These are phyloP conservation scores for Cadophora malorum DNA, from an alignment of 2,329 filamentous ascomycete species.

Conservation along the genomic window DNA sequence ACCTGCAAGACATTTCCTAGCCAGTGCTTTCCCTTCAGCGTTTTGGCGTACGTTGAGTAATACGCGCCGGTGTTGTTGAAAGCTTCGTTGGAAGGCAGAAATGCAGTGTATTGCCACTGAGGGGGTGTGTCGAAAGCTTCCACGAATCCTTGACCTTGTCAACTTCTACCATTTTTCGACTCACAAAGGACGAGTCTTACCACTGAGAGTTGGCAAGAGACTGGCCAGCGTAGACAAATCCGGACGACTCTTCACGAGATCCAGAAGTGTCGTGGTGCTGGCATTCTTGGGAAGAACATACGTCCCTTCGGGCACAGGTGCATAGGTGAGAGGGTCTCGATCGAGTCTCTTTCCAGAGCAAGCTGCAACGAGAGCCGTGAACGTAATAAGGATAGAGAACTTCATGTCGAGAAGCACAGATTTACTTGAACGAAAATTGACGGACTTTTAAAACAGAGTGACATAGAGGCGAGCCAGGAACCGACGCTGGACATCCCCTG, in stretches of 20 bases:
- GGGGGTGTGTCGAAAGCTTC: neutral
- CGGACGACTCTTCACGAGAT: neutral
- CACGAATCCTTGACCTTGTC: neutral
- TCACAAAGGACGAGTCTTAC: neutral
- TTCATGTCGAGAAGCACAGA: neutral
- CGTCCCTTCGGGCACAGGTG: neutral
- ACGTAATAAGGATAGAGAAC: neutral
- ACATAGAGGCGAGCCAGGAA: neutral
- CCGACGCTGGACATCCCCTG: neutral
- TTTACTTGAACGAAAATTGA: neutral
- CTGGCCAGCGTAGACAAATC: neutral
- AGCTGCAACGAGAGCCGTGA: neutral
- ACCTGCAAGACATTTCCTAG: constrained; percentile 38
- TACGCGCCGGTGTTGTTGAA: constrained; percentile 44
- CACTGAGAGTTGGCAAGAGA: neutral
- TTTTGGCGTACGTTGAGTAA: constrained; percentile 39
- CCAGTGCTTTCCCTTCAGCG: constrained; percentile 43
- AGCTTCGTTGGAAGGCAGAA: constrained; percentile 24
- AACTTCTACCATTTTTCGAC: no score
- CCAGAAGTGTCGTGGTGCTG: neutral
- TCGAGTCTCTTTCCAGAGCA: neutral
- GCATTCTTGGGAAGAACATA: neutral
- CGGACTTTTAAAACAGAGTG: neutral
- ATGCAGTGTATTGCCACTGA: neutral
- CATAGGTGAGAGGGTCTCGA: neutral